Evolutionary conservation across 495 filamentous ascomycete genomes (phyloP).

Genomic region (Aspergillus biplanus): DNA sequence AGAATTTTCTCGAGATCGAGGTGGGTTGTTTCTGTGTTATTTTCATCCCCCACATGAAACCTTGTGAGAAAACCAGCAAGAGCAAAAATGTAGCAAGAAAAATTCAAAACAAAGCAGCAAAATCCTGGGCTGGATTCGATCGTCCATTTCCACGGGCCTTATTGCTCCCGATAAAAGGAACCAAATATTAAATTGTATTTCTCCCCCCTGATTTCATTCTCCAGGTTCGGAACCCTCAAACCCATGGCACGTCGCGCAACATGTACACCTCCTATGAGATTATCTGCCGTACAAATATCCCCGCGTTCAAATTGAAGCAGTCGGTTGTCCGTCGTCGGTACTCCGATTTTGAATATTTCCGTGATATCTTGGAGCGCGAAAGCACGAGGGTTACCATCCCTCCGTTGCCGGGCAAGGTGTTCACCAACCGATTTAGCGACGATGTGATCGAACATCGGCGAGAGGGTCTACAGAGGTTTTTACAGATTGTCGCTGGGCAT

Average conservation of each 20-base stretch:
- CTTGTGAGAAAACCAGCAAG: neutral
- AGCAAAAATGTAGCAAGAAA: neutral
- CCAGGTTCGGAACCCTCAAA: constrained; percentile 92
- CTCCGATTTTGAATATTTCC: constrained; percentile 98
- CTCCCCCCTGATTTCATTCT: constrained; percentile 18
- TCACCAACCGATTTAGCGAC: constrained; percentile 97
- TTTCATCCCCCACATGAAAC: constrained; percentile 12
- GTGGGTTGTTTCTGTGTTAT: constrained; percentile 49
- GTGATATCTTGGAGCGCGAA: constrained; percentile 96
- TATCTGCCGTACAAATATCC: constrained; percentile 95
- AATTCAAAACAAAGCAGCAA: neutral
- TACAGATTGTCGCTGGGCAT: constrained; percentile 97
- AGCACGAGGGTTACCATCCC: constrained; percentile 93
- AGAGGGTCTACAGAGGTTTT: constrained; percentile 89
- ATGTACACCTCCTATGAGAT: constrained; percentile 99
- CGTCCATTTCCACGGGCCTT: too few species aligned
- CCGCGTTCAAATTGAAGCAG: constrained; percentile 91
- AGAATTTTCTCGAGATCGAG: constrained; percentile 99
- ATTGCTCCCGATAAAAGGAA: neutral
- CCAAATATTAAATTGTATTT: neutral
- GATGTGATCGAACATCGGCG: constrained; percentile 96
- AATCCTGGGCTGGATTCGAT: too few species aligned
- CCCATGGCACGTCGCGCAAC: constrained; percentile 87
- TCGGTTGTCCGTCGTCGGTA: constrained; percentile 90
- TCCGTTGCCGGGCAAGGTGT: constrained; percentile 94